phyloP scores from a whole-genome alignment of 352 stramenopile species.

The Phytopythium litorale region DNA sequence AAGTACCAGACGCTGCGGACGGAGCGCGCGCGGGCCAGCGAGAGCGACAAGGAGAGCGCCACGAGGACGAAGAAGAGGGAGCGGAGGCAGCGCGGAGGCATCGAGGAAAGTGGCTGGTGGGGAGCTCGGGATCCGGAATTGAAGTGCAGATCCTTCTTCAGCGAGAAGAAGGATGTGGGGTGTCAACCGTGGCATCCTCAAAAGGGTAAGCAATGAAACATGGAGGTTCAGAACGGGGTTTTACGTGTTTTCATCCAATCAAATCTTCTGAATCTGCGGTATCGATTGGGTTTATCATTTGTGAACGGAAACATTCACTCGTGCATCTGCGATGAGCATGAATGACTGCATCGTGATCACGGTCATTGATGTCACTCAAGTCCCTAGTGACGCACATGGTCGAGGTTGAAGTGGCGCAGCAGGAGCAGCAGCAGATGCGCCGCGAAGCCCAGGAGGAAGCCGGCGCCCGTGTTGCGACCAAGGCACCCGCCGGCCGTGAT shows the following conservation, averaged over 20 bases:
- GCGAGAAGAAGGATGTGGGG: neutral
- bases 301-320: too few species aligned
- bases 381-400: slow-evolving; percentile 1
- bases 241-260: too few species aligned
- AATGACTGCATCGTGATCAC: neutral
- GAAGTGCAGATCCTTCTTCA: neutral
- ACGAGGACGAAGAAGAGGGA: neutral
- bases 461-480: slow-evolving; percentile 51
- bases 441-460: slow-evolving; percentile 44
- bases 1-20: neutral
- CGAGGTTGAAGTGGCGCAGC: slow-evolving; percentile 20
- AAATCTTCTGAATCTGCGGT: too few species aligned
- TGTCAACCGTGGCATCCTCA: too few species aligned
- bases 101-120: too few species aligned
- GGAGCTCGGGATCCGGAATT: neutral
- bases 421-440: slow-evolving; percentile 28
- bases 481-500: slow-evolving; percentile 36
- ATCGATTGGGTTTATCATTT: too few species aligned
- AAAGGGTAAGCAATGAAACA: too few species aligned
- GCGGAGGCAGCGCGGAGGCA: neutral
- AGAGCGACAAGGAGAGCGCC: neutral
- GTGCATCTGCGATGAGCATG: too few species aligned
- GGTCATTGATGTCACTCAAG: neutral
- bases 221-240: too few species aligned
- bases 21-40: neutral